Conservation (phyloP, 2,329 filamentous ascomycete species). For the Cercospora sojina region DNA sequence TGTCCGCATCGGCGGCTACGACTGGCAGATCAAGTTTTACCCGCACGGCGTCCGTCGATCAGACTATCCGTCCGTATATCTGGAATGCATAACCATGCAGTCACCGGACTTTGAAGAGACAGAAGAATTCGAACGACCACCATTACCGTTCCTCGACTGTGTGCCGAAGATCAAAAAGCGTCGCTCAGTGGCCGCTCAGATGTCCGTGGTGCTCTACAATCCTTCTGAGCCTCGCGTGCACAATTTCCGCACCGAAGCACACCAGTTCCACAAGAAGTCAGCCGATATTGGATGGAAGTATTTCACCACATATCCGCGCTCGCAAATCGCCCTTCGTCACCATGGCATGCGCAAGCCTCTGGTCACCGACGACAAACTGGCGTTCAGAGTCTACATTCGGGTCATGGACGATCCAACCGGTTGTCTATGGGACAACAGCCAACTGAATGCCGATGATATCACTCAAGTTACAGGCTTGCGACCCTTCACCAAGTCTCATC, state of each 20-base stretch:
- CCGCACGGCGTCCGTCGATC: slow-evolving; percentile 58
- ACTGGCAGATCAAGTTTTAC: slow-evolving; percentile 67
- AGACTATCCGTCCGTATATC: slow-evolving; percentile 59
- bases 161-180: slow-evolving; percentile 39
- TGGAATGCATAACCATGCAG: slow-evolving; percentile 58
- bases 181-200: slow-evolving; percentile 56
- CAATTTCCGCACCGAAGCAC: slow-evolving; percentile 56
- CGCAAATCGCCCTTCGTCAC: slow-evolving; percentile 58
- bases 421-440: slow-evolving; percentile 59
- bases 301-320: slow-evolving; percentile 57
- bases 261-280: slow-evolving; percentile 59
- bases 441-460: slow-evolving; percentile 32
- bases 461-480: slow-evolving; percentile 59
- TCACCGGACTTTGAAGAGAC: slow-evolving; percentile 25
- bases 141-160: slow-evolving; percentile 34
- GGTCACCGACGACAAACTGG: slow-evolving; percentile 60
- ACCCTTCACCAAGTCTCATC: slow-evolving; percentile 40
- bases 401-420: slow-evolving; percentile 60
- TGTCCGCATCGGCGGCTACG: slow-evolving; percentile 58
- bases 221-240: slow-evolving; percentile 61
- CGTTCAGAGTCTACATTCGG: slow-evolving; percentile 62
- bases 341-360: slow-evolving; percentile 59
- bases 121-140: slow-evolving; percentile 32
- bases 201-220: slow-evolving; percentile 63
- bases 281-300: slow-evolving; percentile 65